Percentiles rank a stretch among this genome's conserved stretches.
phyloP scores from a whole-genome alignment of 1,139 yeast species.

The Zygosaccharomyces sapae region DNA sequence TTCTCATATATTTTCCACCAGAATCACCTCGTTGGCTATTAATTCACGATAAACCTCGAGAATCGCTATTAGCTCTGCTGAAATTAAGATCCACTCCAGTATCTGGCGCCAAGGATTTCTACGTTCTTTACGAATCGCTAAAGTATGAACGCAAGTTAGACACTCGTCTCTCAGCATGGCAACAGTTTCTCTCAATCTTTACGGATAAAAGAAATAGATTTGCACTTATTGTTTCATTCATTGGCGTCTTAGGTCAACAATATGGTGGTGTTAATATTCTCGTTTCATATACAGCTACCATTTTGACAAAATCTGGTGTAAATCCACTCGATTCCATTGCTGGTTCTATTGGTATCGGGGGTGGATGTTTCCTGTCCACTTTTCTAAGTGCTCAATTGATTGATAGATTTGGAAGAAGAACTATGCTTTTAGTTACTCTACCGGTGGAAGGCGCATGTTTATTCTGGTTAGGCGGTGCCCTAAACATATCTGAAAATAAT shows the following conservation, averaged over 20 bases:
- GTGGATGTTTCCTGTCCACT: slow-evolving; percentile 51
- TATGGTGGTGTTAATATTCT: slow-evolving; percentile 57
- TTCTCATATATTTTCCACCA: slow-evolving; percentile 34
- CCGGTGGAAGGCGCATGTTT: slow-evolving; percentile 50
- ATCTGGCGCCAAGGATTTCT: slow-evolving; percentile 48
- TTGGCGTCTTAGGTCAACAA: slow-evolving; percentile 56
- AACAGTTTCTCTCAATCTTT: slow-evolving; percentile 45
- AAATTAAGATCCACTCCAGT: slow-evolving; percentile 39
- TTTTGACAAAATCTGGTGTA: slow-evolving; percentile 46
- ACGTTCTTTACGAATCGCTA: slow-evolving; percentile 44
- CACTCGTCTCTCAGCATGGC: slow-evolving; percentile 37
- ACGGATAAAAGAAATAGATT: slow-evolving; percentile 49
- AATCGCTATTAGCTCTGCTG: slow-evolving; percentile 38
- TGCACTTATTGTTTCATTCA: slow-evolving; percentile 51
- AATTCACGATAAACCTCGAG: slow-evolving; percentile 38
- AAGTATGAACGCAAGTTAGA: slow-evolving; percentile 42
- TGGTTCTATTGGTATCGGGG: slow-evolving; percentile 57
- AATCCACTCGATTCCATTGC: slow-evolving; percentile 44
- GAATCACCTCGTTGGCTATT: slow-evolving; percentile 49
- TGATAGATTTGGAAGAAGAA: slow-evolving; percentile 53
- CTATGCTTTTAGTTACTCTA: slow-evolving; percentile 46
- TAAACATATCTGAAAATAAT: slow-evolving; percentile 39
- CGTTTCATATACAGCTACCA: slow-evolving; percentile 52
- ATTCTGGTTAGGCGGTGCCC: slow-evolving; percentile 49
- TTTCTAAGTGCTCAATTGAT: slow-evolving; percentile 51